A percentile compares a stretch with the other conserved stretches of the same genome.
phyloP scores from a whole-genome alignment of 345 rosid species.

The Lepidium africanum region DNA sequence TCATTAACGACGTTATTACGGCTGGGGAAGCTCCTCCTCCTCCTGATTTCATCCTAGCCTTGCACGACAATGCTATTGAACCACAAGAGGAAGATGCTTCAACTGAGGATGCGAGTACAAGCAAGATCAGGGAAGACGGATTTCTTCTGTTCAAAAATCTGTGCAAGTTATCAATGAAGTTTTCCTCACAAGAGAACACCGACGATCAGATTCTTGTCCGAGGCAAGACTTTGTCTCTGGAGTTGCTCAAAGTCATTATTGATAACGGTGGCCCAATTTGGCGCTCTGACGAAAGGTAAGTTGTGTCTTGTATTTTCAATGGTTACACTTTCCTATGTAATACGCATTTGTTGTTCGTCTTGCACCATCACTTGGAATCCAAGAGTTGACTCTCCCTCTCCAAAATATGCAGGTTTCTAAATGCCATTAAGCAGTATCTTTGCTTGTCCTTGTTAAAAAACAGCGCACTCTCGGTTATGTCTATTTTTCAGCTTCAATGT shows the following conservation, averaged over 20 bases:
- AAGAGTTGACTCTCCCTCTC: constrained; percentile 1
- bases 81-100: constrained; percentile 34
- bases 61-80: constrained; percentile 7
- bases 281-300: constrained; percentile 73
- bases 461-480: constrained; percentile 89
- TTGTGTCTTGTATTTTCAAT: constrained; percentile 10
- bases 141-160: constrained; percentile 77
- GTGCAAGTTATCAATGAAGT: constrained; percentile 91
- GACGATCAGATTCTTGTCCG: constrained; percentile 92
- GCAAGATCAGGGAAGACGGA: constrained; percentile 87
- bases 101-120: constrained; percentile 27
- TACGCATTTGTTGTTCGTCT: not conserved
- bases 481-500: constrained; percentile 95
- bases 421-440: constrained; percentile 75
- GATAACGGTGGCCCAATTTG: constrained; percentile 71
- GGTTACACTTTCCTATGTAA: constrained; percentile 1
- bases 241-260: constrained; percentile 72
- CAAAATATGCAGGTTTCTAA: constrained; percentile 64
- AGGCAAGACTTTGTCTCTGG: constrained; percentile 79
- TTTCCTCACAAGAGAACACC: constrained; percentile 75
- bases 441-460: constrained; percentile 91
- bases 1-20: constrained; percentile 56
- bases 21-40: constrained; percentile 56
- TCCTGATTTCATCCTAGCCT: constrained; percentile 34
- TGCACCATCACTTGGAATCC: not conserved